phyloP scores from a whole-genome alignment of 2,329 filamentous ascomycete species.

The Colletotrichum graminicola region DNA sequence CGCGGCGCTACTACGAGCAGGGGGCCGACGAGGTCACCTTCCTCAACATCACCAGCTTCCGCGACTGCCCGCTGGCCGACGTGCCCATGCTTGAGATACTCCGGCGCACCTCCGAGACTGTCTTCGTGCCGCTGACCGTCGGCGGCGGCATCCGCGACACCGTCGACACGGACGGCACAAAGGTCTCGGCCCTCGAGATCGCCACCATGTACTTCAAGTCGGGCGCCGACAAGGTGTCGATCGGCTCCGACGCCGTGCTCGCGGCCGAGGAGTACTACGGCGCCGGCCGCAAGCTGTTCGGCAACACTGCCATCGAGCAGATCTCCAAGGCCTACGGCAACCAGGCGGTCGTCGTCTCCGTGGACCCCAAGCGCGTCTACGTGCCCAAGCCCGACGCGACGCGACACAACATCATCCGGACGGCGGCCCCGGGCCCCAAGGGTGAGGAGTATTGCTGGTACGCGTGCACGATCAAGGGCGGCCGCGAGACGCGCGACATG shows the following conservation, averaged over 20 bases:
- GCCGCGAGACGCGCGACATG: slow-evolving; percentile 91
- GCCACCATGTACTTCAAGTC: slow-evolving; percentile 98
- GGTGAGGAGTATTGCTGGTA: slow-evolving; percentile 94
- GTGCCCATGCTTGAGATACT: slow-evolving; percentile 96
- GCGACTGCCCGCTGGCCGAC: slow-evolving; percentile 92
- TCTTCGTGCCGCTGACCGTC: slow-evolving; percentile 96
- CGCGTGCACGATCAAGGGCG: slow-evolving; percentile 96
- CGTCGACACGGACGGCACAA: slow-evolving; percentile 86
- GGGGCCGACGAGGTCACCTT: slow-evolving; percentile 98
- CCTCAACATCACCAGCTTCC: slow-evolving; percentile 97
- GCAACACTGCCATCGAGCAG: slow-evolving; percentile 92
- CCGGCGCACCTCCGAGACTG: slow-evolving; percentile 85
- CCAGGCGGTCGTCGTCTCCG: slow-evolving; percentile 95
- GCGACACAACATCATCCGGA: slow-evolving; percentile 80
- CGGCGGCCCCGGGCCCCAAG: slow-evolving; percentile 75
- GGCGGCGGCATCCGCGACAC: slow-evolving; percentile 96
- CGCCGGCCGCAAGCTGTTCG: slow-evolving; percentile 75
- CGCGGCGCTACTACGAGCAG: slow-evolving; percentile 92
- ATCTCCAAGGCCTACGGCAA: slow-evolving; percentile 95
- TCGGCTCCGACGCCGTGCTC: slow-evolving; percentile 92
- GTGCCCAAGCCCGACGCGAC: slow-evolving; percentile 78
- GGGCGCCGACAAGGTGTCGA: slow-evolving; percentile 97
- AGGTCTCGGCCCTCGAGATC: slow-evolving; percentile 90
- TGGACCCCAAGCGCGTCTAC: slow-evolving; percentile 94
- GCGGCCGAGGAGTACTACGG: slow-evolving; percentile 93